Evolutionary conservation across 805 yeast species (phyloP), one percentile per base, ranked within the genome.

Genomic region (Naumovozyma dairenensis): DNA sequence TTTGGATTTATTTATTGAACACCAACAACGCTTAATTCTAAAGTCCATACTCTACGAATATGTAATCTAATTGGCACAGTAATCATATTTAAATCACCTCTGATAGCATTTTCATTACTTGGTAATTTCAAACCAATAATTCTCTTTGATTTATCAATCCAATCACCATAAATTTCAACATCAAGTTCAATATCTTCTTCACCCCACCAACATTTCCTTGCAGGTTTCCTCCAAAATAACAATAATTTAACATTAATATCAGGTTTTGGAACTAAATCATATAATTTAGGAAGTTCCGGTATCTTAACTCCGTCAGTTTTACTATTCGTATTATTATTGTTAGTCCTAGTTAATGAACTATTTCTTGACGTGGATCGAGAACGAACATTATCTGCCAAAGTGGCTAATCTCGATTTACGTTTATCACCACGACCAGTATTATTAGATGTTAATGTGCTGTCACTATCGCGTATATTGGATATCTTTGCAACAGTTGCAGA

Each of bases 131-230:
- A 32, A n/a, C 29, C 39, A 5, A 46, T 39, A 12, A 37, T 33
- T 17, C 35, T 31, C 6, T 37, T 24, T 5, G 28, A 30, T 9
- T 41, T 38, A 14, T 45, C 33, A 2, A 38, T 37, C 44, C 47
- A 48, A 24, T 48, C 34, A 19, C 59, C 59, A 34, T 48, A 51
- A 14, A 57, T 43, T 29, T 54, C 55, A 13, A 65, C 55, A 15
- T 50, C 60, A 37, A 61, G 61, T 29, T 73, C 76, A 15, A 73
- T 58, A 19, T 59, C 64, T 28, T 74, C 72, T 53, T 76, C 74
- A 5, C 83, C 70, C 98, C 98, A 92, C 98, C 98, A 92, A 62
- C 98, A 92, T 55, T 92, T 92, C 52, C 97, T 72, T 2, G 98
- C 98, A 1, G 98, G 98, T 54, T 92, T 92, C 42, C 94, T 72